phyloP scores from a whole-genome alignment of 129 eudicot species.

The Helianthus tuberosus region DNA sequence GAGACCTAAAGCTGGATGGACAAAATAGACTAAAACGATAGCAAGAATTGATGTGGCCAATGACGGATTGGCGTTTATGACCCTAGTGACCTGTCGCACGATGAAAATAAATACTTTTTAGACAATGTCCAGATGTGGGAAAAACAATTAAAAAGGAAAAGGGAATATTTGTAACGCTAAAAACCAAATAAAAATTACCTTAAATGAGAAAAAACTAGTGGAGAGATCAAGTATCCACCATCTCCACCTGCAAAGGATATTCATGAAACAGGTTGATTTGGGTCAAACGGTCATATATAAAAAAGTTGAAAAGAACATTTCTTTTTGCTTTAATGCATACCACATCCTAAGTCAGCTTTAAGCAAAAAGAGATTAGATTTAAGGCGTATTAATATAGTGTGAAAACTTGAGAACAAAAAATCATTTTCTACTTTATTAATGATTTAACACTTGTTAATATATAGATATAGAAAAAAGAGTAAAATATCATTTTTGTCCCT shows the following conservation, averaged over 20 bases:
- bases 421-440: neutral
- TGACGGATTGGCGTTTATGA: constrained; percentile 59
- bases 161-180: neutral
- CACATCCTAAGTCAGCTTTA: neutral
- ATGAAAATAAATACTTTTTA: constrained; percentile 3
- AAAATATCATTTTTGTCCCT: too few relatives aligned
- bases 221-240: constrained; percentile 57
- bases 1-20: constrained; percentile 97
- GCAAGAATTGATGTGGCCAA: constrained; percentile 59
- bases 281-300: neutral
- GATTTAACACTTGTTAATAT: neutral
- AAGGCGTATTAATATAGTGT: neutral
- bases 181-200: constrained; percentile 49
- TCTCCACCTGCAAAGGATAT: constrained; percentile 67
- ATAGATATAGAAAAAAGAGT: neutral
- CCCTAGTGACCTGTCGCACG: constrained; percentile 58
- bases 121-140: constrained; percentile 8
- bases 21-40: constrained; percentile 66
- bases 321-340: neutral
- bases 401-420: neutral
- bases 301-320: neutral
- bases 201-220: constrained; percentile 48
- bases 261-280: neutral
- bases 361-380: neutral
- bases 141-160: constrained; percentile 5